Evolutionary conservation across 208 protist genomes (phyloP), one percentile per base, ranked within the genome.

Genomic region (Endotrypanum monterogeii): DNA sequence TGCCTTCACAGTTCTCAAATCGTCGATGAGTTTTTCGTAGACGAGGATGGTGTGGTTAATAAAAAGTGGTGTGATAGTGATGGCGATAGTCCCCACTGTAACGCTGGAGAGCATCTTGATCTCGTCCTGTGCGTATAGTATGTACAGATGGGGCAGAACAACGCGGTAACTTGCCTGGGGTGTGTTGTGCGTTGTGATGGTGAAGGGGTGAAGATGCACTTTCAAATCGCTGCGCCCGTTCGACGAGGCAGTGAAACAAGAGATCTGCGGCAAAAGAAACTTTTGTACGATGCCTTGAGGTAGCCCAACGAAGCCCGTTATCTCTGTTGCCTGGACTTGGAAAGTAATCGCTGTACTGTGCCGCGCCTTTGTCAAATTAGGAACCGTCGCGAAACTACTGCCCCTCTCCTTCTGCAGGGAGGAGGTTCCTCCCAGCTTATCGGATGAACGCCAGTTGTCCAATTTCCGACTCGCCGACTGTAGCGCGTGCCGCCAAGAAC

Each of bases 121-220:
- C 14, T 74, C 25, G 67, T 97, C 93, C 41, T 91, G 83, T 1
- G 74, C 83, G 81, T 91, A 95, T 14, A 89, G 75, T 32, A 92
- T 14, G 70, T 90, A 96, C 23, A 96, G 60, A 77, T 88, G 83
- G 16, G 91, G 93, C 57, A 96, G 80, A 37, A 85, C 83, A 16
- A 93, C 83, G 25, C 62, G 48, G 67, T 95, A 92, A 46, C 72
- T 82, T 46, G 85, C 82, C 9, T 67, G 32, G 8, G 76, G 66
- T 9, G 55, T 71, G 41, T 77, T 83, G 54, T 79, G 82, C 6
- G 75, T 81, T 2, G 79, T 83, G 60, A 97, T 83, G 32, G 74
- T 85, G 65, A 92, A 95, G 20, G 93, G 90, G 71, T 95, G 87
- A 4, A 92, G 37, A 74, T 96, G 93, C 20, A 87, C 39, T 82